Conservation (phyloP, 2,329 filamentous ascomycete genomes). For the Cercospora sojina region DNA sequence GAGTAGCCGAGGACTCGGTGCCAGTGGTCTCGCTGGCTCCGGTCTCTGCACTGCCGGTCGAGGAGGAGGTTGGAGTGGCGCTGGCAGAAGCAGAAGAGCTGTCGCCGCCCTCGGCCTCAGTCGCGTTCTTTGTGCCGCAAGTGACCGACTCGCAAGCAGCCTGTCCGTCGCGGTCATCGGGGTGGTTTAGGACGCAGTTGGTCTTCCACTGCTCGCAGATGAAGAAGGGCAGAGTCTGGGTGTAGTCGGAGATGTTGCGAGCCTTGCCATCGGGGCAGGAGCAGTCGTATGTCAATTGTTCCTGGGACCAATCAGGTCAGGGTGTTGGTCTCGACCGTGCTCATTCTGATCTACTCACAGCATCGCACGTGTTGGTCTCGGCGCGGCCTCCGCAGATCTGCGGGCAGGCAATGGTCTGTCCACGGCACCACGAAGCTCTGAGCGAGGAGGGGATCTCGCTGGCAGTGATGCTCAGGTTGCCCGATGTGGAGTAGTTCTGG, state of each 20-base stretch:
- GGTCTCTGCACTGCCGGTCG: slow-evolving; percentile 27
- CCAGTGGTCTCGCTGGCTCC: slow-evolving; percentile 33
- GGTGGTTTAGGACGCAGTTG: slow-evolving; percentile 43
- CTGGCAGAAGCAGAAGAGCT: slow-evolving; percentile 32
- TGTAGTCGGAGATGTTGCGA: slow-evolving; percentile 58
- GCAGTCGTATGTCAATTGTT: slow-evolving; percentile 57
- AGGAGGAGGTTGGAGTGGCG: slow-evolving; percentile 29
- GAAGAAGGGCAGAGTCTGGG: slow-evolving; percentile 59
- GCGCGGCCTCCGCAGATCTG: slow-evolving; percentile 55
- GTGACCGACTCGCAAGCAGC: slow-evolving; percentile 49
- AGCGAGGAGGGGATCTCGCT: slow-evolving; percentile 40
- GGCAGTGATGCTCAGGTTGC: slow-evolving; percentile 46
- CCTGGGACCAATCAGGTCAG: slow-evolving; percentile 1
- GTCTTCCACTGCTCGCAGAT: slow-evolving; percentile 56
- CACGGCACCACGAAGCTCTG: slow-evolving; percentile 56
- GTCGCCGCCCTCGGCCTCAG: slow-evolving; percentile 35
- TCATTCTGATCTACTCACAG: slow-evolving; percentile 47
- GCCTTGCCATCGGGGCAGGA: slow-evolving; percentile 56
- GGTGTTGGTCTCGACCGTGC: slow-evolving; percentile 15
- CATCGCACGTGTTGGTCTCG: slow-evolving; percentile 55
- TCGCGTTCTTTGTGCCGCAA: slow-evolving; percentile 55
- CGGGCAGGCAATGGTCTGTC: slow-evolving; percentile 60
- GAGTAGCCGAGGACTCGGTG: slow-evolving; percentile 31
- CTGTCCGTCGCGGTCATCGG: slow-evolving; percentile 41
- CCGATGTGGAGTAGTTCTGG: slow-evolving; percentile 41